Evolutionary conservation across 257 asterid genomes (phyloP).

Genomic region (Jasminum sambac): DNA sequence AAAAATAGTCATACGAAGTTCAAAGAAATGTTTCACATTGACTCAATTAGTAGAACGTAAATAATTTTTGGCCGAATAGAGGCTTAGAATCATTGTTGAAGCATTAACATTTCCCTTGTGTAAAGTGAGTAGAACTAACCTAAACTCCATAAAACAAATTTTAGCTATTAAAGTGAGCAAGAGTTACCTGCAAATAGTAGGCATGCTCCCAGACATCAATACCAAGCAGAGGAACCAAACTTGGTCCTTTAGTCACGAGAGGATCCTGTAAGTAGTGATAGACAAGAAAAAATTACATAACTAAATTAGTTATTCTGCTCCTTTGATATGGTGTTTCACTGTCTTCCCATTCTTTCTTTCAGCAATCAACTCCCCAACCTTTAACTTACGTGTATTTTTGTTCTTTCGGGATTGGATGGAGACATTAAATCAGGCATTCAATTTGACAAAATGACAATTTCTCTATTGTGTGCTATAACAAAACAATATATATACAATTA

Average conservation of each 20-base stretch:
- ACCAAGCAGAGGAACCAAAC: conserved; percentile 72
- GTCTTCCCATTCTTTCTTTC: not conserved
- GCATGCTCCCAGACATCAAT: conserved; percentile 92
- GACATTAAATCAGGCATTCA: not conserved
- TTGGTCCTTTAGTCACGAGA: conserved; percentile 64
- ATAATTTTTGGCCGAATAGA: no score
- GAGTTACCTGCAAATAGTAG: conserved; percentile 71
- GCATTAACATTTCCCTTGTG: not conserved
- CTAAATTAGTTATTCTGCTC: not conserved
- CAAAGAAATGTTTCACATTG: no score
- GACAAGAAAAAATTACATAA: not conserved
- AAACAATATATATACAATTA: conserved; percentile 23
- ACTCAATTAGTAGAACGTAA: no score
- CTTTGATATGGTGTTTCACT: no score
- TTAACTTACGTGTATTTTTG: not conserved
- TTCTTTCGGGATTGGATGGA: not conserved
- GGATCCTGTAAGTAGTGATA: conserved; percentile 57
- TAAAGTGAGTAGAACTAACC: not conserved
- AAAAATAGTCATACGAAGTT: no score
- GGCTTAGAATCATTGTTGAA: not conserved
- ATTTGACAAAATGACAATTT: not conserved
- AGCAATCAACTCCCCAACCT: not conserved
- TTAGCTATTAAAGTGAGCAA: conserved; percentile 5
- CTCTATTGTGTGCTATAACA: no score
- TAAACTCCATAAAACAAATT: not conserved